Conservation (phyloP, 1,284 basidiomycete species). For the Malassezia brasiliensis region DNA sequence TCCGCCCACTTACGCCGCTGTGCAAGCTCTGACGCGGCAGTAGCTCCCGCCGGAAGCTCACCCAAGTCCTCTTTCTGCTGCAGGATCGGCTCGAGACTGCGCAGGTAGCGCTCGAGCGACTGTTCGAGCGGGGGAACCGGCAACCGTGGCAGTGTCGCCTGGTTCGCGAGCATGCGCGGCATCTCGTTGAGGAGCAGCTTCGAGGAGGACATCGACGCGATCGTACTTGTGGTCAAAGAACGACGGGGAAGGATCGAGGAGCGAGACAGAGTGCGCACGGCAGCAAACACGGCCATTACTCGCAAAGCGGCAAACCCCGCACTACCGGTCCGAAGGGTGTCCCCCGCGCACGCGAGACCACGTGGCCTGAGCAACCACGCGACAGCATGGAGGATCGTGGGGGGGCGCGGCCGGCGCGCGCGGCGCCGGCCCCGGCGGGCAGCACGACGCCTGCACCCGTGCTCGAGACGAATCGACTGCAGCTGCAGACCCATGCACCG, state of each 20-base stretch:
- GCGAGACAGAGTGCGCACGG: background rate
- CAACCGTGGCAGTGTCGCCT: constrained; percentile 56
- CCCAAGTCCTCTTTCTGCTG: constrained; percentile 51
- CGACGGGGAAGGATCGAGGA: background rate
- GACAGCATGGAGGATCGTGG: background rate
- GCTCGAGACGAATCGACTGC: constrained; percentile 36
- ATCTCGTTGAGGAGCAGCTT: background rate
- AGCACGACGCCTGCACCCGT: constrained; percentile 2
- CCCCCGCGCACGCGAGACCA: background rate
- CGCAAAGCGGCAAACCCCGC: background rate
- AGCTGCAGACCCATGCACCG: constrained; percentile 34
- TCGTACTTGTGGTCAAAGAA: background rate
- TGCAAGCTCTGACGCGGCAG: constrained; percentile 57
- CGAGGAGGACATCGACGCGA: background rate
- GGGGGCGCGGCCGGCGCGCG: background rate
- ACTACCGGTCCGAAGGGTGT: background rate
- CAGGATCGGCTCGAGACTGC: constrained; percentile 69
- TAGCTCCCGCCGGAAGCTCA: constrained; percentile 53
- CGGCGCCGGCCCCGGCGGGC: background rate
- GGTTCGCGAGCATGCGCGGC: constrained; percentile 9
- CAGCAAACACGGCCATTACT: constrained; percentile 1
- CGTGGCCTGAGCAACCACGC: background rate
- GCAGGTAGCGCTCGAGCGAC: constrained; percentile 70
- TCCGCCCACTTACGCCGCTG: constrained; percentile 60
- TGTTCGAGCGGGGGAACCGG: constrained; percentile 71